A percentile compares a stretch with the other conserved stretches of the same genome.
These are phyloP conservation scores for Hirsutella minnesotensis DNA, from an alignment of 2,329 filamentous ascomycete genomes.

Conservation along the genomic window DNA sequence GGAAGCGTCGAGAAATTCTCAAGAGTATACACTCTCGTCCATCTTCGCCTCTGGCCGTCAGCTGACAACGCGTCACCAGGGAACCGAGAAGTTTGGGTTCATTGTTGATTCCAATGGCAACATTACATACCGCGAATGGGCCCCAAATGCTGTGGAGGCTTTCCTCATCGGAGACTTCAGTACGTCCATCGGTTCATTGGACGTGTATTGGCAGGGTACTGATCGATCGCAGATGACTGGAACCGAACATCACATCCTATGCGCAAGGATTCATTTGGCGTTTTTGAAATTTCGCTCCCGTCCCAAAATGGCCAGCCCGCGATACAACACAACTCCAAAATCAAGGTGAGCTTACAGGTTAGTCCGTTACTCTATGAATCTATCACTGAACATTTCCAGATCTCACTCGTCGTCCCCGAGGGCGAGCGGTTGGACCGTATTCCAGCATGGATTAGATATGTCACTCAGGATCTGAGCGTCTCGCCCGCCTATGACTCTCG, in stretches of 20 bases:
- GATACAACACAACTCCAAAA: slow-evolving; percentile 86
- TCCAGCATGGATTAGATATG: slow-evolving; percentile 94
- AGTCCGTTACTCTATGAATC: background rate
- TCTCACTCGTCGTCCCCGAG: slow-evolving; percentile 68
- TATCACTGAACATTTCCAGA: slow-evolving; percentile 25
- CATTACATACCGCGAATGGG: slow-evolving; percentile 92
- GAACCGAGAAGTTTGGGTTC: slow-evolving; percentile 77
- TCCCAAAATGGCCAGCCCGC: slow-evolving; percentile 61
- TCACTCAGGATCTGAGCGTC: slow-evolving; percentile 81
- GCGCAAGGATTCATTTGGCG: slow-evolving; percentile 74
- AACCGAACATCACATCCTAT: slow-evolving; percentile 72
- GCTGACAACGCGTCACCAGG: slow-evolving; percentile 36
- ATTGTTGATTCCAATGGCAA: slow-evolving; percentile 72
- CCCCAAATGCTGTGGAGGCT: slow-evolving; percentile 75
- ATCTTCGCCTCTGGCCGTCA: slow-evolving; percentile 2
- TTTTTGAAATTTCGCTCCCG: slow-evolving; percentile 74
- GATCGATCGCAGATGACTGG: slow-evolving; percentile 59
- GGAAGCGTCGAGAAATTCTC: slow-evolving; percentile 89
- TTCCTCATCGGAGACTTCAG: slow-evolving; percentile 92
- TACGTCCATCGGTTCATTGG: slow-evolving; percentile 29
- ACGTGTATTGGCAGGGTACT: slow-evolving; percentile 9
- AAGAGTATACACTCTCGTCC: slow-evolving; percentile 38
- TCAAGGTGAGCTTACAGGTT: slow-evolving; percentile 54
- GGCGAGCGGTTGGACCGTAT: slow-evolving; percentile 78
- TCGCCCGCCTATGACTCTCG: slow-evolving; percentile 89